These are phyloP conservation scores for Nitzschia sp. DNA, from an alignment of 108 stramenopile genomes.

Conservation along the genomic window DNA sequence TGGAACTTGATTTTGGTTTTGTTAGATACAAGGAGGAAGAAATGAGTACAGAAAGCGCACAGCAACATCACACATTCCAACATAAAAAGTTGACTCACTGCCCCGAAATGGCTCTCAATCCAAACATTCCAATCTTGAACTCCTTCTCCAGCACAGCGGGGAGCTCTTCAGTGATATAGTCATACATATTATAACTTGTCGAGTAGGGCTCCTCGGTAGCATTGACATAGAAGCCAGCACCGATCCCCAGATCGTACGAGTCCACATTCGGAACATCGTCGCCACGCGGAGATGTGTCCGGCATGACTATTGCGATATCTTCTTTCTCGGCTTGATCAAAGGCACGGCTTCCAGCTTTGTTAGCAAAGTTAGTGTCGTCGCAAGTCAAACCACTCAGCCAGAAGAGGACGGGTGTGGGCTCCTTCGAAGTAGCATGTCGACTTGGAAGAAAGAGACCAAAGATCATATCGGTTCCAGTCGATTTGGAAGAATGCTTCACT, in stretches of 20 bases:
- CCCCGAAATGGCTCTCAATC: slow-evolving; percentile 73
- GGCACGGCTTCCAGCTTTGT: slow-evolving; percentile 81
- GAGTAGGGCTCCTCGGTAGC: slow-evolving; percentile 84
- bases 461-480: slow-evolving; percentile 70
- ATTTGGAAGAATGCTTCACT: slow-evolving; percentile 63
- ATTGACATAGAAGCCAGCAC: slow-evolving; percentile 98
- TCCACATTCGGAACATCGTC: slow-evolving; percentile 80
- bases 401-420: slow-evolving; percentile 59
- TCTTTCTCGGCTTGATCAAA: slow-evolving; percentile 71
- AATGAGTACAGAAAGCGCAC: not conserved
- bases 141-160: slow-evolving; percentile 67
- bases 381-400: slow-evolving; percentile 97
- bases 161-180: slow-evolving; percentile 91
- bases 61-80: not conserved
- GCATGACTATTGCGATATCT: slow-evolving; percentile 91
- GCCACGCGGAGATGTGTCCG: slow-evolving; percentile 96
- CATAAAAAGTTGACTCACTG: slow-evolving; percentile 59
- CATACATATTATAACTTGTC: slow-evolving; percentile 94
- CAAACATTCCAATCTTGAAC: slow-evolving; percentile 48
- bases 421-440: slow-evolving; percentile 35
- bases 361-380: slow-evolving; percentile 93
- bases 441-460: slow-evolving; percentile 74
- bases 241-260: slow-evolving; percentile 93
- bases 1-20: slow-evolving; percentile 19
- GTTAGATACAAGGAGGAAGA: not conserved